phyloP scores from a whole-genome alignment of 1,284 basidiomycete genomes.

The Heliocybe sulcata region DNA sequence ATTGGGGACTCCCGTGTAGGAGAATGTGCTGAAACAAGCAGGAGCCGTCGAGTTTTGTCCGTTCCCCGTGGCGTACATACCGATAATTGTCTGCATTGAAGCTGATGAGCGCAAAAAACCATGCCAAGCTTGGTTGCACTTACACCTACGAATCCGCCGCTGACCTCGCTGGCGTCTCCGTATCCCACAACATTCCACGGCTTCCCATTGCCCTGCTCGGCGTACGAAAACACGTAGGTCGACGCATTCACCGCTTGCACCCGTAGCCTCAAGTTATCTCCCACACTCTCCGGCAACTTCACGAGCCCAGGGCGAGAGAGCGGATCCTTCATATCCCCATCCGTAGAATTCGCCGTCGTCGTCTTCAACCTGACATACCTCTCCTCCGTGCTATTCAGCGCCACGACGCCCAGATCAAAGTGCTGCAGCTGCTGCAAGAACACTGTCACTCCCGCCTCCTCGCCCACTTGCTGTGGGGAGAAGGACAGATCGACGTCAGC shows the following conservation, averaged over 20 bases:
- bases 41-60: constrained; percentile 8
- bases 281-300: neutral
- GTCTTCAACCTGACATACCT: constrained; percentile 9
- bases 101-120: neutral
- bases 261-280: constrained; percentile 1
- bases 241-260: constrained; percentile 11
- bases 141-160: constrained; percentile 14
- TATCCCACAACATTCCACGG: constrained; percentile 10
- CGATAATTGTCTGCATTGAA: constrained; percentile 9
- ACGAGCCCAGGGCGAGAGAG: constrained; percentile 8
- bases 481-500: constrained; percentile 7
- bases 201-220: constrained; percentile 1
- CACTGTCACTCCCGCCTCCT: constrained; percentile 12
- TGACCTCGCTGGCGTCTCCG: constrained; percentile 13
- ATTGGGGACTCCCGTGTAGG: neutral
- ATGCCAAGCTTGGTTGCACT: neutral
- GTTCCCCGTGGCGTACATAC: constrained; percentile 14
- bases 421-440: constrained; percentile 12
- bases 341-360: constrained; percentile 6
- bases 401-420: constrained; percentile 12
- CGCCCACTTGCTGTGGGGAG: constrained; percentile 6
- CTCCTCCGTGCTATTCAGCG: neutral
- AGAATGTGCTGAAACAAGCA: constrained; percentile 11
- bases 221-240: constrained; percentile 10
- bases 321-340: constrained; percentile 7